Conservation (phyloP, 768 basidiomycete species). For the Tylopilus vinaceipallidus region DNA sequence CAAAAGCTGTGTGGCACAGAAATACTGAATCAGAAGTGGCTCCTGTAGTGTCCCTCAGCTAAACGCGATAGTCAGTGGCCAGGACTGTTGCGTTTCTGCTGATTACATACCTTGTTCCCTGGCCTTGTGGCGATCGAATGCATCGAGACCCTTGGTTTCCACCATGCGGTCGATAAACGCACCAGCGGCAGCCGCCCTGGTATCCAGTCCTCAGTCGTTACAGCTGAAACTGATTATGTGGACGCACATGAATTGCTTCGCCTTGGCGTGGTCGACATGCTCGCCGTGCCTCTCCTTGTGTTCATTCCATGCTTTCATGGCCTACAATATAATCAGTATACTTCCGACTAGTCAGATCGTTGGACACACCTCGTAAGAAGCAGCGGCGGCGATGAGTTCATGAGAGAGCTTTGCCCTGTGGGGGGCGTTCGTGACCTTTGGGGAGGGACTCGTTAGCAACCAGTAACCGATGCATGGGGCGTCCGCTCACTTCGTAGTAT, state of each 20-base stretch:
- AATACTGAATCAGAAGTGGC: too few species aligned
- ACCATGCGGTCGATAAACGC: conserved; percentile 50
- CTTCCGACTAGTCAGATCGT: too few species aligned
- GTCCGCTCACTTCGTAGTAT: conserved; percentile 18
- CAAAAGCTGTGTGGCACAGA: too few species aligned
- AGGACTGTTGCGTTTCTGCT: too few species aligned
- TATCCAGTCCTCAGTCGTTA: not conserved
- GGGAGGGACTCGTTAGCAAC: not conserved
- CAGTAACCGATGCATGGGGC: not conserved
- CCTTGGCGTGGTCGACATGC: conserved; percentile 47
- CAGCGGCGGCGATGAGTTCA: conserved; percentile 66
- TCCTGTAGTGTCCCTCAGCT: conserved; percentile 9
- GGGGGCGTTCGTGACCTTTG: conserved; percentile 44
- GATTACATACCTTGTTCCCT: conserved; percentile 35
- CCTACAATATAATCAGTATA: conserved; percentile 35
- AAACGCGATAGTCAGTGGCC: not conserved
- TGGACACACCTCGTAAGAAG: conserved; percentile 58
- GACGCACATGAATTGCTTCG: conserved; percentile 50
- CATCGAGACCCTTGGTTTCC: conserved; percentile 61
- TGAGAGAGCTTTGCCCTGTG: conserved; percentile 63
- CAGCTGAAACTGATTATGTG: conserved; percentile 14
- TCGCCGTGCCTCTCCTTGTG: conserved; percentile 51
- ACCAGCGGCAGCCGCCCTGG: conserved; percentile 54
- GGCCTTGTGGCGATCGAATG: conserved; percentile 41
- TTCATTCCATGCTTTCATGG: conserved; percentile 60